Base-by-base conservation (phyloP, 2,329 filamentous ascomycete species). In the Neurospora sp. region DNA sequence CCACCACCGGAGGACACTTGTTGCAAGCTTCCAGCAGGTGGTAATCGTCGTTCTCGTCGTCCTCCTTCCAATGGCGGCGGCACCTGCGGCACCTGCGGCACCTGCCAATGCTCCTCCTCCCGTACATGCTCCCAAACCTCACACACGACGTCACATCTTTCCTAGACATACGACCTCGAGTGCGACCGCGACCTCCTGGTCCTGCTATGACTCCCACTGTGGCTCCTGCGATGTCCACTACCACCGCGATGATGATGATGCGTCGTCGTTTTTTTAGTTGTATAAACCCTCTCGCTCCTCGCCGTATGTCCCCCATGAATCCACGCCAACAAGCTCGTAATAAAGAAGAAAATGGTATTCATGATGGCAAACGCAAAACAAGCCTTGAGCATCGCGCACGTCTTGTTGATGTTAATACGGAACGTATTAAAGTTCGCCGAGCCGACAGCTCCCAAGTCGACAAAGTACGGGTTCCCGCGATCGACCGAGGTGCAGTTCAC, bases 371-470 rank as follows among this genome's bases (percentile, higher is more conserved):
- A 90, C 2, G 93, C 95, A 81, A 93, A 98, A 74, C 85, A 86
- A 0, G 94, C 91, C 86, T 97, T 98, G 77, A 97, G 87, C 93
- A 97, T 96, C 67, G 91, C 87, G 81, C 95, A 98, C 5, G 89
- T 88, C 84, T 95, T 95, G 80, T 92, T 85, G 43, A 89, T 80
- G 68, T 85, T 80, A 52, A 89, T 77, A 58, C 84, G 79, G 71
- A 88, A 84, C 68, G 81, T 81, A 67, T 84, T 84, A 42, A 86
- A 79, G 38, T 80, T 82, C 62, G 87, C 87, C 73, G 81, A 83
- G 38, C 87, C 86, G 72, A 92, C 87, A 13, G 86, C 82, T 13
- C 90, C 90, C 62, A 93, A 83, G 68, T 84, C 82, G 15, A 90
- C 90, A 46, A 93, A 83, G 67, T 84, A 84, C 68, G 87, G 78